Evolutionary conservation across 176 grass and related monocot species (phyloP), one percentile per base, ranked within the genome.

Genomic region (Dendrocalamus sinicus): DNA sequence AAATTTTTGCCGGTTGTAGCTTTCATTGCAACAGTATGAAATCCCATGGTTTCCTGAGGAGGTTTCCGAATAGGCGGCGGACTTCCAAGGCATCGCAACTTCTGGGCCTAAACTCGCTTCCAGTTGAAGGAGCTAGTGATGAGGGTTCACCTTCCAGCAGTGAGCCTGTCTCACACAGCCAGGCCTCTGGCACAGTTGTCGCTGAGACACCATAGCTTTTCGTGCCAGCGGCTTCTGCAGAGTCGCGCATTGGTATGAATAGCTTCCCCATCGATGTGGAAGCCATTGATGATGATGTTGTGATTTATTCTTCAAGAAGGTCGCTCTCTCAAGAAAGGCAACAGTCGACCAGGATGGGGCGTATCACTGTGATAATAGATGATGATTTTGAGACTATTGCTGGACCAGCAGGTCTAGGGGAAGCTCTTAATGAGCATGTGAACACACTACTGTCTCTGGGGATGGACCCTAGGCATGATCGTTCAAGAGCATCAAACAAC

Each of bases 321-420:
- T 41, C 72, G 16, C 64, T 82, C 71, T 78, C 82, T 81, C 84
- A 78, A 86, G 64, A 66, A 72, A 91, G 86, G 70, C 87, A 79
- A 44, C 83, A 37, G 51, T 46, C 72, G 1, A 75, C 75, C 35
- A 92, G 88, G 84, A 81, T 10, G 5, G 12, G 9, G 30, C 74
- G 52, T 66, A 51, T 77, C 51, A 92, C 79, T 86, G 85, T 99
- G 54, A 86, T 96, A 84, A 86, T 99, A 72, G 97, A 99, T 90
- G 97, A 94, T 80, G 97, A 99, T 79, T 74, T 88, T 57, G 94
- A 96, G 80, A 74, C 85, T 79, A 84, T 30, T 76, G 44, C 62
- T 65, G 86, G 85, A 70, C 72, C 44, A 69, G 57, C 92, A 99
- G 97, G 97, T 88, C 15, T 72, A 91, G 89, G 81, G 24, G 89